A percentile compares a stretch with the other conserved stretches of the same genome.
Conservation (phyloP, 805 yeast species). For the Diddensiella santjacobensis region DNA sequence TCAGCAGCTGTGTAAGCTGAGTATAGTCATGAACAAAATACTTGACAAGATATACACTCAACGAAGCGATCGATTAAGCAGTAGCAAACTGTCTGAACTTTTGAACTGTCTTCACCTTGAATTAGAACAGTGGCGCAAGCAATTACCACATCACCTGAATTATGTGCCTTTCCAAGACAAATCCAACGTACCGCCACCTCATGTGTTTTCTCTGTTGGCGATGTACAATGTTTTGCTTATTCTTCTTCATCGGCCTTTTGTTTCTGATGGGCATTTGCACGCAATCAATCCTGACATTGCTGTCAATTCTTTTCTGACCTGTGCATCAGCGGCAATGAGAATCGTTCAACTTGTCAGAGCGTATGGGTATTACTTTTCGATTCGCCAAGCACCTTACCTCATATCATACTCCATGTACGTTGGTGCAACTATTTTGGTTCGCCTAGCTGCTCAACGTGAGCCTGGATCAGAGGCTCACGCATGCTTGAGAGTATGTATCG, state of each 20-base stretch:
- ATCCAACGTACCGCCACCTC: slow-evolving; percentile 7
- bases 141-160: slow-evolving; percentile 1
- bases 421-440: slow-evolving; percentile 7
- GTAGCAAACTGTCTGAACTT: not conserved
- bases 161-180: slow-evolving; percentile 6
- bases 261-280: not conserved
- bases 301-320: not conserved
- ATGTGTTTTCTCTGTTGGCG: slow-evolving; percentile 7
- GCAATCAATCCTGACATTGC: slow-evolving; percentile 2
- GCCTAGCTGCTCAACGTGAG: slow-evolving; percentile 5
- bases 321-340: slow-evolving; percentile 4
- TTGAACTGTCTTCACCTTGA: not conserved
- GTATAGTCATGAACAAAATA: slow-evolving; percentile 8
- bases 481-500: slow-evolving; percentile 1
- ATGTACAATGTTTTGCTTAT: slow-evolving; percentile 7
- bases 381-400: slow-evolving; percentile 11
- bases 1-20: slow-evolving; percentile 4
- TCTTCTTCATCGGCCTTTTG: slow-evolving; percentile 7
- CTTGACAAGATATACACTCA: slow-evolving; percentile 7
- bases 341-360: slow-evolving; percentile 9
- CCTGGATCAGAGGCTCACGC: slow-evolving; percentile 7
- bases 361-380: slow-evolving; percentile 6
- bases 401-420: slow-evolving; percentile 9
- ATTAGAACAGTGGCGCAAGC: slow-evolving; percentile 1
- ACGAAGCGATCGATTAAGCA: not conserved